Evolutionary conservation across 306 rosid genomes (phyloP), one percentile per base, ranked within the genome.

Genomic region (Rosa multiflora): DNA sequence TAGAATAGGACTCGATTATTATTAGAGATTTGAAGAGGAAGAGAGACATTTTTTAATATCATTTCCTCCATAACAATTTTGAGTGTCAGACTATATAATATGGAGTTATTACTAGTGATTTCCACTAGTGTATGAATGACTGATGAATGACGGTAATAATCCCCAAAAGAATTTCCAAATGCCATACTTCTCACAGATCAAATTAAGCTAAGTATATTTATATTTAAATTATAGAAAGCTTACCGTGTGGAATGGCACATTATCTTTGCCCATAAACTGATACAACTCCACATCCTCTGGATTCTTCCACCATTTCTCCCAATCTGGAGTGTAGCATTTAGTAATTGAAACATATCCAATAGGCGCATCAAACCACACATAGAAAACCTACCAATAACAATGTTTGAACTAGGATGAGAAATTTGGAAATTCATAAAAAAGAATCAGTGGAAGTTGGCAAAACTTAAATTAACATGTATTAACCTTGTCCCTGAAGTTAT

Each of bases 301-400:
- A 82, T 91, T 91, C 85, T 95, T 95, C 99, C 99, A 95, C 99
- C 99, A 95, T 84, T 88, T 83, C 87, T 95, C 98, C 99, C 98
- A 95, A 23, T 95, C 94, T 46, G 81, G 77, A 75, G 97, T 95
- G 88, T 93, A 91, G 87, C 99, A 88, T 67, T 94, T 78, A 72
- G 99, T 95, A 84, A 95, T 93, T 51, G 98, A 95, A 70, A 95
- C 89, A 76, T 95, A 93, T 37, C 99, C 96, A 81, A 95, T 95
- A 21, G 99, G 99, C 70, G 98, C 99, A 87, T 90, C 99, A 85
- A 93, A 95, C 98, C 99, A 95, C 29, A 95, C 98, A 72, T 95
- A 95, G 91, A 95, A 95, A 79, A 95, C 98, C 98, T 95, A 79
- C 63, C 70, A 70, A 81, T 80, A 56, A 64, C 18, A 67, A 48